Evolutionary conservation across 2,329 filamentous ascomycete genomes (phyloP), one percentile per base, ranked within the genome.

Genomic region (Aspergillaceae sp.): DNA sequence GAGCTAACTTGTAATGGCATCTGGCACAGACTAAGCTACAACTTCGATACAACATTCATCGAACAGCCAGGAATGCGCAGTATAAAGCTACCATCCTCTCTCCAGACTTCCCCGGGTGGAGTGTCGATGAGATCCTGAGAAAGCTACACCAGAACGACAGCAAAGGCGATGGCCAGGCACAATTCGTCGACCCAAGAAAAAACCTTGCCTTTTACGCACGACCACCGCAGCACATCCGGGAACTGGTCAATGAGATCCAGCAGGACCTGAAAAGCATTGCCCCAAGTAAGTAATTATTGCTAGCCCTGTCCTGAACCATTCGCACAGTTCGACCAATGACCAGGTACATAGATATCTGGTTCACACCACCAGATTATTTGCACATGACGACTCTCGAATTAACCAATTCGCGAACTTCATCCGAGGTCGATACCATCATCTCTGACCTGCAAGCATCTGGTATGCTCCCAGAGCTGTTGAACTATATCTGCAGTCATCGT

Each of bases 171-270:
- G 19, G 19, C 19, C 19, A 87, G 51, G 83, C 82, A 1, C 80
- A 79, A 1, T 94, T 85, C 61, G 64, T 74, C 43, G 91, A 97
- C 62, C 78, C 80, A 37, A 75, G 91, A 36, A 77, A 95, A 59
- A 94, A 90, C 61, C 74, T 96, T 7, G 86, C 89, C 0, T 83
- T 96, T 60, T 96, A 89, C 88, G 87, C 86, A 3, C 76, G 90
- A 5, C 91, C 91, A 10, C 86, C 90, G 0, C 68, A 79, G 40
- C 80, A 84, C 54, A 74, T 96, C 11, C 74, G 84, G 40, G 69
- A 76, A 19, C 68, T 97, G 48, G 80, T 91, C 2, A 67, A 71
- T 2, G 75, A 77, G 47, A 69, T 96, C 29, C 91, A 96, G 65
- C 65, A 74, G 42, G 75, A 79, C 57, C 70, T 94, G 41, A 72